Evolutionary conservation across 148 eudicot species (phyloP), one percentile per base, ranked within the genome.

Genomic region (Silene conica): DNA sequence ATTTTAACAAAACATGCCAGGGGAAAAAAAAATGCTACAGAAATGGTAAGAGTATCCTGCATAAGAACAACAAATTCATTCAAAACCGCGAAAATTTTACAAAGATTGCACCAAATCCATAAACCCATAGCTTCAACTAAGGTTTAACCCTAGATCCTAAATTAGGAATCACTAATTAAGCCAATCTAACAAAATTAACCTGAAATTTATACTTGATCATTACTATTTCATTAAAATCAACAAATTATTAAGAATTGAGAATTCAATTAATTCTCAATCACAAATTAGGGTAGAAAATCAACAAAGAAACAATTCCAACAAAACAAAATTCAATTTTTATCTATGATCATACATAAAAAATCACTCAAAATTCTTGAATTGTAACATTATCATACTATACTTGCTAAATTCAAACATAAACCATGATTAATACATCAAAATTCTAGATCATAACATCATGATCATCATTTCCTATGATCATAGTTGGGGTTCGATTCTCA

Each of bases 1-100:
- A 95, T 95, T 78, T 79, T 89, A 54, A 67, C 7, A 71, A 82
- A 38, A 69, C 94, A 86, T 83, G 69, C 83, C 85, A 88, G 66
- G 48, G 70, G 28, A 26, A 26, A 48, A 81, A 73, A 74, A 81
- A 20, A 31, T 31, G 34, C 16, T 70, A 41, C 45, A 65, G 73
- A 80, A 66, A 57, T 72, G 19, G 57, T 54, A 74, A 25, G 20
- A 15, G 41, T 48, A 21, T 60, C 82, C 82, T 80, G 79, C 25
- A 67, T 66, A 22, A 72, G 6, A 72, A 28, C 21, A 45, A 71
- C 63, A 14, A 55, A 31, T 16, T 22, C 23, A 16, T 5, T 68
- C 15, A 69, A 18, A 71, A 59, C 10, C 75, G 38, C 26, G 3
- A 26, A 66, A 66, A 52, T n/a, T n/a, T 12, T 5, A 18, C 18